phyloP scores from a whole-genome alignment of 805 yeast genomes.

The Candida germanica region DNA sequence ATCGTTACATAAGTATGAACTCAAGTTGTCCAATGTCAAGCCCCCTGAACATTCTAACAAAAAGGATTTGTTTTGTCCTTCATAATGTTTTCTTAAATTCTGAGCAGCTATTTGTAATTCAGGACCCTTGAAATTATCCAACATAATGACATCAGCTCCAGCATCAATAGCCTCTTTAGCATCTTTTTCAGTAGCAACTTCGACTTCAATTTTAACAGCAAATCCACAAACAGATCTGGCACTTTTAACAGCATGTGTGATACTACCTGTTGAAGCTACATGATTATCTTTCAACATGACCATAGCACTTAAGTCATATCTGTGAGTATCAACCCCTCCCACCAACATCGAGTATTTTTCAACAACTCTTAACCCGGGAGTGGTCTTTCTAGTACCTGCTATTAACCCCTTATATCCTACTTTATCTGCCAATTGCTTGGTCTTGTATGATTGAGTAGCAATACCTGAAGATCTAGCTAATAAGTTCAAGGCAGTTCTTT shows the following conservation, averaged over 20 bases:
- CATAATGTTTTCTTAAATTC: conserved; percentile 57
- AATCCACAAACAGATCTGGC: conserved; percentile 87
- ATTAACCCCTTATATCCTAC: conserved; percentile 77
- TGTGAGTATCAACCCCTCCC: conserved; percentile 91
- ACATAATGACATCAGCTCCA: conserved; percentile 94
- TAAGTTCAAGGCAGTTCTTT: conserved; percentile 80
- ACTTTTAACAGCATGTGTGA: conserved; percentile 71
- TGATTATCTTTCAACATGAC: conserved; percentile 96
- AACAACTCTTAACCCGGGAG: conserved; percentile 85
- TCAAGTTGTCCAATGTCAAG: conserved; percentile 64
- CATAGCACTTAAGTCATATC: conserved; percentile 90
- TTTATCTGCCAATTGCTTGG: conserved; percentile 59
- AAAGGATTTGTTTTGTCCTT: conserved; percentile 45
- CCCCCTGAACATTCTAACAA: conserved; percentile 93
- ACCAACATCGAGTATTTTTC: conserved; percentile 94
- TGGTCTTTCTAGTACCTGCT: conserved; percentile 97
- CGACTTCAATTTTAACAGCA: conserved; percentile 88
- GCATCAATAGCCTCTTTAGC: conserved; percentile 92
- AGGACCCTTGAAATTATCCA: conserved; percentile 78
- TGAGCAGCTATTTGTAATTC: conserved; percentile 64
- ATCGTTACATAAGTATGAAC: conserved; percentile 64
- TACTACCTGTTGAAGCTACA: conserved; percentile 89
- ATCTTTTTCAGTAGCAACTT: conserved; percentile 78
- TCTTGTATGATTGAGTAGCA: conserved; percentile 67
- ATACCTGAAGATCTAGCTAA: conserved; percentile 83